Evolutionary conservation across 2,329 filamentous ascomycete genomes (phyloP), one percentile per base, ranked within the genome.

Genomic region (Dothideomycetes sp.): DNA sequence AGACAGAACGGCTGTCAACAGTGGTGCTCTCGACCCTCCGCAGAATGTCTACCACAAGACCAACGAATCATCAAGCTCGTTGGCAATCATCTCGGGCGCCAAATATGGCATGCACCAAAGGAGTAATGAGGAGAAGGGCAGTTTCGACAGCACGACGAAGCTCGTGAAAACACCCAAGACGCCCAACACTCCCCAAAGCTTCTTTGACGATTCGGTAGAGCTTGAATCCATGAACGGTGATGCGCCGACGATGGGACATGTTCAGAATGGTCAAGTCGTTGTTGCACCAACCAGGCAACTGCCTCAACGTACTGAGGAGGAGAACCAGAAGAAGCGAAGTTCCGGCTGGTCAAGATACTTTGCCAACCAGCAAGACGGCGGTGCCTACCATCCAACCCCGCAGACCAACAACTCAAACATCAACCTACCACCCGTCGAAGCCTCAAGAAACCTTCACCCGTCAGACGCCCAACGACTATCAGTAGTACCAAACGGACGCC

Each of bases 401-500:
- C 52, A 41, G 50, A 65, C 56, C 33, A 58, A 58, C 41, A 57
- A 57, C 1, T 65, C 79, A 48, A 76, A 76, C 15, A 75, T 79
- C 0, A 74, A 84, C 1, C 76, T 80, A n/a, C 78, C 82, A 1
- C 73, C 77, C 45, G 68, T 85, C 40, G 66, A 70, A 43, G 58
- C 57, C 38, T 61, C 61, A 33, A 61, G 59, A 41, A 65, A 64
- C 18, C 61, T 67, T 28, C 77, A 80, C 20, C 27, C 37, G 7
- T 19, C 29, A 4, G 37, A 40, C 6, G 37, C 37, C 8, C 72
- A 76, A 34, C 73, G 73, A 19, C 65, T 87, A 51, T 81, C 73
- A 52, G 70, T 74, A 15, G 83, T 88, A 20, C 72, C 73, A 34
- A 77, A 78, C 4, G 78, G 75, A 35, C 85, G 80, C 52, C 82